These are phyloP conservation scores for Penicillium fuscoglaucum DNA, from an alignment of 2,329 filamentous ascomycete species.

Conservation along the genomic window DNA sequence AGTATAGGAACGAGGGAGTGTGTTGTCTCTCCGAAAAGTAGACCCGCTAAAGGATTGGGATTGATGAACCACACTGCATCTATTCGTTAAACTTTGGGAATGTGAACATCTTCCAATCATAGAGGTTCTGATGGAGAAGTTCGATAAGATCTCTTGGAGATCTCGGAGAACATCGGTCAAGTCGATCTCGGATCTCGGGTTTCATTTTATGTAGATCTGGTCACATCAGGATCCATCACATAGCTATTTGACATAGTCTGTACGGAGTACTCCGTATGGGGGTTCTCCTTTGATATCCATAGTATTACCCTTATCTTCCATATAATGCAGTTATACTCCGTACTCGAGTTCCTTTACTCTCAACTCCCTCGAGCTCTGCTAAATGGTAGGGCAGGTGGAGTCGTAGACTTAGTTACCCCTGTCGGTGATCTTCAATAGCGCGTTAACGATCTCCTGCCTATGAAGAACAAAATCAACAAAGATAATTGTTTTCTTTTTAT, in stretches of 20 bases:
- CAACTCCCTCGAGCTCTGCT: not conserved
- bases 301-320: not conserved
- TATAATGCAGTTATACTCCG: not conserved
- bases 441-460: not conserved
- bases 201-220: not conserved
- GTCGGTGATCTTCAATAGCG: not conserved
- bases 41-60: not conserved
- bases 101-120: not conserved
- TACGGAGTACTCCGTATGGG: too few relatives aligned
- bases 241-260: not conserved
- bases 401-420: not conserved
- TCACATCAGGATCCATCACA: not conserved
- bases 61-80: not conserved
- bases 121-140: not conserved
- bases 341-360: not conserved
- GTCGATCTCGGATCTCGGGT: not conserved
- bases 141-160: not conserved
- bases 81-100: not conserved
- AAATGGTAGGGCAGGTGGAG: not conserved
- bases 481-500: not conserved
- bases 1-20: not conserved
- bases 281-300: not conserved
- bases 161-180: constrained; percentile 9
- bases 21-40: not conserved
- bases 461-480: not conserved